Evolutionary conservation across 1,139 yeast genomes (phyloP), one percentile per base, ranked within the genome.

Genomic region (Hyphopichia khmerensis): DNA sequence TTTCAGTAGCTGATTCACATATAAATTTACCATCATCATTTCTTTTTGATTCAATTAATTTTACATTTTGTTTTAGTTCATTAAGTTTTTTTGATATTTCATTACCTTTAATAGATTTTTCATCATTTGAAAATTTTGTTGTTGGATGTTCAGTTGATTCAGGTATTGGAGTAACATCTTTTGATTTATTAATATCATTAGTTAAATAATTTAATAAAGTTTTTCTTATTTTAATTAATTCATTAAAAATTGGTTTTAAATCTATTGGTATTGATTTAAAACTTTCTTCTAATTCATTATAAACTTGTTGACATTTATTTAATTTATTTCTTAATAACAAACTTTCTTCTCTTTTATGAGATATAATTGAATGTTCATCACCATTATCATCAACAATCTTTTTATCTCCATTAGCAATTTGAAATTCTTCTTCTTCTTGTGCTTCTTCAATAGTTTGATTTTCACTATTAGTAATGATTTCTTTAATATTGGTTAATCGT

Each of bases 401-500:
- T 8, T 26, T 44, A 3, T 34, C 42, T 26, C 41, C 47, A 14
- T 41, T 39, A 16, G 27, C 34, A 14, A 43, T 35, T 29, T 41
- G 19, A 19, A 38, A 33, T 11, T 43, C 43, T 19, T 53, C 60
- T 21, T 47, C 55, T 11, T 51, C 57, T n/a, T 56, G 55, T 26
- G 51, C 58, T 14, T 54, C 57, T 15, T 56, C 61, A 26, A 57
- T 61, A 41, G 60, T 57, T 41, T 68, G 67, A 47, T 65, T 65
- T 32, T 70, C 70, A 45, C 71, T 67, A 34, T 66, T 65, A 35
- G 69, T 70, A 34, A 88, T 80, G 48, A 90, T 86, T 16, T 63
- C 64, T 40, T 75, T 67, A 41, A 89, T 85, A 53, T 89, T 96
- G 35, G 69, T 72, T 48, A 90, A 71, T 45, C 97, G 75, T 40